Evolutionary conservation across 2,329 filamentous ascomycete genomes (phyloP), one percentile per base, ranked within the genome.

Genomic region (Trichoderma sp.): DNA sequence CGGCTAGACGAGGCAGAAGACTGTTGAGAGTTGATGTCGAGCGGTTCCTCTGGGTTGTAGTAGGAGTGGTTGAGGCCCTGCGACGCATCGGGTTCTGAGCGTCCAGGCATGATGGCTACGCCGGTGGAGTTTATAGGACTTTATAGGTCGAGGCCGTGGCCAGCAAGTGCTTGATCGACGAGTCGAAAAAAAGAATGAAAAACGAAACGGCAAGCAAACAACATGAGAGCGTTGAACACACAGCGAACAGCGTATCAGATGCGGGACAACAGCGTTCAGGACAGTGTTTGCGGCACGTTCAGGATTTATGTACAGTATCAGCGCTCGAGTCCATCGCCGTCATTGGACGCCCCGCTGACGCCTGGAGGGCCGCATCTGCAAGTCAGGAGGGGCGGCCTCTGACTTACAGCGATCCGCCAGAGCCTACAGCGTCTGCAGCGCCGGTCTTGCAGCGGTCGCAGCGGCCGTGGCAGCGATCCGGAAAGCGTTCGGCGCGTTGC

Each of bases 11-110:
- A 60, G 3, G 68, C 26, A 5, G 64, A 28, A 16, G 56, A 8
- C 1, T 28, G 34, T 21, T 34, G 34, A 11, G 18, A 58, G 32
- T 5, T 7, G 6, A 54, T 21, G 16, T 43, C 58, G 26, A 59
- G 16, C 3, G 59, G 28, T 28, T 46, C 66, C 28, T 69, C 59
- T 16, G 69, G 46, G 6, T 65, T 5, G 18, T 70, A 69, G 34
- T 69, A 70, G 46, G 68, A 68, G 6, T 55, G 32, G 46, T 70
- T 70, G 52, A 70, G 68, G 51, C 68, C 68, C 21, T 43, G 56
- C 28, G 51, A 18, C 14, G 24, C 14, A 13, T 63, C 59, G 2
- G 63, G 56, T 16, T 69, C 68, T 13, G 37, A 18, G 55, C 46
- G 54, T 16, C 63, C 51, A 5, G 65, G 55, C 56, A 60, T 60